Evolutionary conservation across 139 green algal genomes (phyloP), one percentile per base, ranked within the genome.

Genomic region (Micractinium sp.): DNA sequence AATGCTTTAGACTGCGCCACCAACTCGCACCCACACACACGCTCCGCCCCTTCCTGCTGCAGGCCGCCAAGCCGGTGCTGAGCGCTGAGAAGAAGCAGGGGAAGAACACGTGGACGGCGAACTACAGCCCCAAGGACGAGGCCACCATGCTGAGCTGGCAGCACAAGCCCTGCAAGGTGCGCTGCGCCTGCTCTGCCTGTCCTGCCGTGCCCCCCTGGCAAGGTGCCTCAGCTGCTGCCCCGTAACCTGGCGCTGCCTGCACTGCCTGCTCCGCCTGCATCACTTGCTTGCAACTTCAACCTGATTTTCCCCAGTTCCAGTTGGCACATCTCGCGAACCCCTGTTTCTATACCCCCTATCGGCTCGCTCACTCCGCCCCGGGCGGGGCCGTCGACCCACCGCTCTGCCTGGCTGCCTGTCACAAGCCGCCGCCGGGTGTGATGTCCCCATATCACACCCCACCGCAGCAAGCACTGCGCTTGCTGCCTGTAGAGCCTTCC

Each of bases 161-260:
- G 63, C 33, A 25, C 82, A 91, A 91, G 88, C 88, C 88, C 9
- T 66, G 85, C 82, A 91, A 91, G 88, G 88, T 87, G 66, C 56
- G 80, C 18, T 7, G 38, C 31, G 7, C 20, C 9, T 61, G 77
- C 27, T 41, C 16, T 25, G 74, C 16, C 16, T 38, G 74, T 33
- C 39, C 16, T 47, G 29, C 74, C 27, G 2, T 33, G 33, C 3
- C 36, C 39, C 3, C 74, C 33, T 38, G 20, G 74, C 29, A 47
- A 41, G 74, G 16, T 80, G 74, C 36, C 2, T 15, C 20, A 73
- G 9, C 9, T n/a, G 9, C 9, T n/a, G 66, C 66, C 9, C 66
- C 3, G 66, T 12, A 29, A 73, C 15, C 66, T 19, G 14, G 3
- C 15, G 66, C 23, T 56, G 47, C 47, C 47, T 5, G 23, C 25